Evolutionary conservation across 495 filamentous ascomycete species (phyloP).

Genomic region (Lepraria neglecta): DNA sequence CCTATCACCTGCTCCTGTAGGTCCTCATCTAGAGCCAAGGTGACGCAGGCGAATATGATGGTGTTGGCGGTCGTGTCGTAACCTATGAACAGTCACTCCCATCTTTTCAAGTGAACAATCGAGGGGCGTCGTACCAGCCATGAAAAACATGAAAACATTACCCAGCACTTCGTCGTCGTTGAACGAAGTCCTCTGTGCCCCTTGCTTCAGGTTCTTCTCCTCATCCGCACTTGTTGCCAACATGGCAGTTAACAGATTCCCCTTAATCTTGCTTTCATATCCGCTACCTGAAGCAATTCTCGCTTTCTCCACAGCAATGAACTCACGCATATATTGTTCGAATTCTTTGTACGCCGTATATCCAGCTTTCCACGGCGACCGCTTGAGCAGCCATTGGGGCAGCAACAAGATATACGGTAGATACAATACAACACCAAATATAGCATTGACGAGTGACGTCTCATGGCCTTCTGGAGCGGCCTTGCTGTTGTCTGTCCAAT

Average conservation of each 20-base stretch:
- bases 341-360: constrained; percentile 3
- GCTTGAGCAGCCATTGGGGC: not conserved
- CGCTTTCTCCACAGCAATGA: constrained; percentile 6
- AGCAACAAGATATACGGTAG: constrained; percentile 2
- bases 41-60: constrained; percentile 3
- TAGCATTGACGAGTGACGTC: not conserved
- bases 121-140: not conserved
- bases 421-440: constrained; percentile 1
- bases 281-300: not conserved
- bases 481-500: constrained; percentile 1
- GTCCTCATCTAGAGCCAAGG: constrained; percentile 1
- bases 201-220: not conserved
- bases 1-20: constrained; percentile 3
- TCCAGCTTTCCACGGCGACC: not conserved
- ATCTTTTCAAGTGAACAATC: not conserved
- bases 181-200: constrained; percentile 21
- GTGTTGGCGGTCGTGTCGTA: constrained; percentile 2
- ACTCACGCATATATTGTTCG: constrained; percentile 11
- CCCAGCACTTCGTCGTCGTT: constrained; percentile 18
- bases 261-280: constrained; percentile 12
- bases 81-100: not conserved
- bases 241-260: constrained; percentile 18
- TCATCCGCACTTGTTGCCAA: constrained; percentile 4
- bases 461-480: constrained; percentile 1
- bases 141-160: constrained; percentile 1